Evolutionary conservation across 257 asterid species (phyloP), one percentile per base, ranked within the genome.

Genomic region (Penstemon newberryi): DNA sequence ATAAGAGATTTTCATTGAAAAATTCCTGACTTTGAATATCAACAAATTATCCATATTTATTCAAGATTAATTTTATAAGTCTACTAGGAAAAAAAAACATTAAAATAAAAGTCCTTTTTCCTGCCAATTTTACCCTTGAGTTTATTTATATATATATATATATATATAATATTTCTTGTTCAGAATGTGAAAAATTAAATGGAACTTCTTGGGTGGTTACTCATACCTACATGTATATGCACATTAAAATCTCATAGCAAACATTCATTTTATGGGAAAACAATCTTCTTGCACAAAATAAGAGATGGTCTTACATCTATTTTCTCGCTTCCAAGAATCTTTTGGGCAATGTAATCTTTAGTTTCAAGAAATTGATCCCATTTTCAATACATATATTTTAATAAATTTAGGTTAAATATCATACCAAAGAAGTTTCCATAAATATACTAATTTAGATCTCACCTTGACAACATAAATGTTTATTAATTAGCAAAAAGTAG

Each of bases 381-480:
- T 65, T 54, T 55, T 64, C 70, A 65, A 72, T 64, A 50, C 36
- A 25, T 63, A 56, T 69, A 63, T 65, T 69, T 69, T 62, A 54
- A 58, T 66, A 44, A 6, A 72, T 42, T 58, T 69, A 64, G 38
- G 84, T 69, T 65, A 75, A 74, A 15, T 62, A 71, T 77, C 70
- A 80, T 71, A 74, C 76, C 67, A 44, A 85, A 50, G 88, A 88
- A 83, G 95, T 82, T 85, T 83, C 87, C 71, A 72, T 63, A 65
- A 53, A 77, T 72, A 66, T 53, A 15, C 18, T 15, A 66, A 78
- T 77, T 73, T 42, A 65, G 85, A 80, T 79, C 77, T 56, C 74
- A 45, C 88, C 94, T 83, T 78, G 87, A 83, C 78, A 82, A 75
- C 80, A 60, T 25, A 25, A 25, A 25, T 25, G 2, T 25, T 25